These are phyloP conservation scores for Chrysoporthe puriensis DNA, from an alignment of 2,329 filamentous ascomycete genomes.

Conservation along the genomic window DNA sequence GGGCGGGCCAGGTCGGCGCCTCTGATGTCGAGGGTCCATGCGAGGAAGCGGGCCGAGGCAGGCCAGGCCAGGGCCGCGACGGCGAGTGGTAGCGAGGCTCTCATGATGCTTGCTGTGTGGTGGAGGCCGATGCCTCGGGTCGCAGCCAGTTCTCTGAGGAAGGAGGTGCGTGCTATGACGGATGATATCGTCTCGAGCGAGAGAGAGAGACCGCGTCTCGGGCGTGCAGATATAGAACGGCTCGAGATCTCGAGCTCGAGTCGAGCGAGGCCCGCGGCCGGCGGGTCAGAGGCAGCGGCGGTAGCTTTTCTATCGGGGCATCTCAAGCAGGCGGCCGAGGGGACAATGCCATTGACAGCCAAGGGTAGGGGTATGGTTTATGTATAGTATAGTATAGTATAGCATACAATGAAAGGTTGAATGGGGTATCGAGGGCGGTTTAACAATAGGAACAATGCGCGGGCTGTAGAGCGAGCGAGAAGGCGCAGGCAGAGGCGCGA, in stretches of 20 bases:
- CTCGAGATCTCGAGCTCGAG: neutral
- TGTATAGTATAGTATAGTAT: neutral
- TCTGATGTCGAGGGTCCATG: slow-evolving; percentile 18
- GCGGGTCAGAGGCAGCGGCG: slow-evolving; percentile 13
- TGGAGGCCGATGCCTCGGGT: neutral
- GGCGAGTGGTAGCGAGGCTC: slow-evolving; percentile 14
- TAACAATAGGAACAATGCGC: slow-evolving; percentile 6
- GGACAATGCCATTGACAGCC: slow-evolving; percentile 12
- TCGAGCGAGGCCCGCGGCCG: neutral
- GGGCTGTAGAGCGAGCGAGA: neutral
- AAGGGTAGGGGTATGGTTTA: neutral
- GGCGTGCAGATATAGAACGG: neutral
- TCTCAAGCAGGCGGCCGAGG: no score
- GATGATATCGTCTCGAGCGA: neutral
- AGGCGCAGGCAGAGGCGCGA: neutral
- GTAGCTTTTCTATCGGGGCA: slow-evolving; percentile 1
- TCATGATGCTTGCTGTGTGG: slow-evolving; percentile 18
- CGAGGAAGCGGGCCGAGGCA: slow-evolving; percentile 20
- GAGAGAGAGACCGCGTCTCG: slow-evolving; percentile 15
- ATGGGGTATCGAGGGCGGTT: slow-evolving; percentile 4
- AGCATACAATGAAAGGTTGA: neutral
- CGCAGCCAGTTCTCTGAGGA: neutral
- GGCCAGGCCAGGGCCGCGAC: slow-evolving; percentile 13
- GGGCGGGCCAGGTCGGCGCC: slow-evolving; percentile 21
- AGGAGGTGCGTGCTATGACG: neutral